These are phyloP conservation scores for Russula griseocarnosa DNA, from an alignment of 768 basidiomycete genomes.

Conservation along the genomic window DNA sequence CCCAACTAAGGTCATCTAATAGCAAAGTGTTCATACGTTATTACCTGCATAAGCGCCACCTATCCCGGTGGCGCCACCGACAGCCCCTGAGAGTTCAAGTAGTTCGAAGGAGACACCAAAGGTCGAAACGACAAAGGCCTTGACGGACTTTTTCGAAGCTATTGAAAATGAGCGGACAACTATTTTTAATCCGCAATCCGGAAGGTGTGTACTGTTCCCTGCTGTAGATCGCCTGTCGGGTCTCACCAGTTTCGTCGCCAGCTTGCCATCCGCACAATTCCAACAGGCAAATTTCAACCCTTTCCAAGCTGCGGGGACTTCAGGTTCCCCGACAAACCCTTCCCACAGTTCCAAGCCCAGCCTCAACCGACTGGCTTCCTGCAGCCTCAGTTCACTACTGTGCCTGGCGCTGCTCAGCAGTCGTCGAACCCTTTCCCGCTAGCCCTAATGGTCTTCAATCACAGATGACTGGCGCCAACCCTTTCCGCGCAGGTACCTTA, in stretches of 20 bases:
- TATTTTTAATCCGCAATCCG: constrained; percentile 63
- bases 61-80: constrained; percentile 32
- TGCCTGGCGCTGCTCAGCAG: constrained; percentile 20
- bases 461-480: constrained; percentile 54
- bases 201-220: constrained; percentile 41
- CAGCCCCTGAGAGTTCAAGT: constrained; percentile 33
- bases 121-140: constrained; percentile 43
- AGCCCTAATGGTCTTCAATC: constrained; percentile 47
- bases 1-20: not conserved
- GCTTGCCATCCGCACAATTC: constrained; percentile 48
- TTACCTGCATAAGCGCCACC: constrained; percentile 27
- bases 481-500: constrained; percentile 74
- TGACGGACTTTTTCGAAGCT: constrained; percentile 82
- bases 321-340: constrained; percentile 50
- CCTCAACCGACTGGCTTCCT: constrained; percentile 50
- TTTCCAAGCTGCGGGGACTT: constrained; percentile 61
- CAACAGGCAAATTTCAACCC: constrained; percentile 69
- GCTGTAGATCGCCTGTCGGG: not conserved
- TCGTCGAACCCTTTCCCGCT: constrained; percentile 41
- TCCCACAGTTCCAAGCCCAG: constrained; percentile 35
- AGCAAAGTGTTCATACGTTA: not conserved
- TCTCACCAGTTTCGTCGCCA: constrained; percentile 30
- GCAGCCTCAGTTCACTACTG: constrained; percentile 28
- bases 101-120: constrained; percentile 33
- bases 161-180: constrained; percentile 79